Conservation (phyloP, 2,329 filamentous ascomycete genomes). For the Cordyceps cicadae region DNA sequence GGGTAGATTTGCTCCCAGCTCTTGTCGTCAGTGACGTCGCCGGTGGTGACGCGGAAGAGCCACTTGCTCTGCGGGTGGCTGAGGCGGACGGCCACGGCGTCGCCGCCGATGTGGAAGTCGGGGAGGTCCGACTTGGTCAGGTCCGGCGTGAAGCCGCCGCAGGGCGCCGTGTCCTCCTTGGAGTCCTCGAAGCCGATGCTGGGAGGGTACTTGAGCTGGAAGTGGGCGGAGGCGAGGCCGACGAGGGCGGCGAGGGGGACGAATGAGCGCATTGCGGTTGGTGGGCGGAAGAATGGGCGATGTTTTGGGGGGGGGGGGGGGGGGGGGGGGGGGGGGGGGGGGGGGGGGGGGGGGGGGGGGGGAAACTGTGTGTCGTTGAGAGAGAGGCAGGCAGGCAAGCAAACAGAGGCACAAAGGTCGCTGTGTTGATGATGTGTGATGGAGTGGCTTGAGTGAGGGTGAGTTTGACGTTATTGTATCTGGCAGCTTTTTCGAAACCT, state of each 20-base stretch:
- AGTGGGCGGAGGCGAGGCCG: conserved; percentile 42
- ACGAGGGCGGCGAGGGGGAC: conserved; percentile 29
- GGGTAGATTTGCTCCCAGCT: conserved; percentile 48
- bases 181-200: conserved; percentile 42
- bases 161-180: conserved; percentile 37
- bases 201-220: conserved; percentile 40
- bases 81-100: conserved; percentile 39
- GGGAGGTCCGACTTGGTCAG: conserved; percentile 37
- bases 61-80: conserved; percentile 46
- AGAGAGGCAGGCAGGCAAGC: neutral
- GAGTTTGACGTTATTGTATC: neutral
- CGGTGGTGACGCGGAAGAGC: conserved; percentile 49
- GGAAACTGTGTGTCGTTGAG: conserved; percentile 5
- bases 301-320: too few relatives aligned
- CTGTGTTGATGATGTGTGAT: neutral
- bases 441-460: neutral
- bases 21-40: conserved; percentile 29
- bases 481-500: neutral
- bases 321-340: too few relatives aligned
- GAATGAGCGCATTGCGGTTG: conserved; percentile 26
- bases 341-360: too few relatives aligned
- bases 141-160: conserved; percentile 44
- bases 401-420: neutral
- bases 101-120: conserved; percentile 51
- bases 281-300: neutral